Percentiles rank a stretch among this genome's conserved stretches.
Evolutionary conservation across 176 grass and related monocot species (phyloP).

Genomic region (Sorghum bicolor): DNA sequence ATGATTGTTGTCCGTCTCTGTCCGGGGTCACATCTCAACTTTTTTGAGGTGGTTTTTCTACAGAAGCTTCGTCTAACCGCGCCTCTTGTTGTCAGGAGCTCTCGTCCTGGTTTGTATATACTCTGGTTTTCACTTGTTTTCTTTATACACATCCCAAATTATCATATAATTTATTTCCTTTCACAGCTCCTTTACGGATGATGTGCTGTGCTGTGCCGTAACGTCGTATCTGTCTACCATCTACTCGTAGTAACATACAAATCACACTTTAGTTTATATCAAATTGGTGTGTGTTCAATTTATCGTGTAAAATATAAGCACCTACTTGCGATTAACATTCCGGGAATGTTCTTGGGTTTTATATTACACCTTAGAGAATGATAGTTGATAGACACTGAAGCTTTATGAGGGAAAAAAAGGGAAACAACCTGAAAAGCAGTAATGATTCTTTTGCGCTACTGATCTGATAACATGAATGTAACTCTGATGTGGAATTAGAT

Average conservation of each 20-base stretch:
- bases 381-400: conserved; percentile 6
- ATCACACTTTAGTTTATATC: not conserved
- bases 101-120: not conserved
- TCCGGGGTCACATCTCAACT: conserved; percentile 13
- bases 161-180: conserved; percentile 2
- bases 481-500: not conserved
- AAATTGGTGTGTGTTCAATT: not conserved
- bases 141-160: not conserved
- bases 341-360: not conserved
- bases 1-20: conserved; percentile 7
- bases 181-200: not conserved
- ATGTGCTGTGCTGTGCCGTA: not conserved
- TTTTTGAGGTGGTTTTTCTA: conserved; percentile 8
- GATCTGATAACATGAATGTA: not conserved
- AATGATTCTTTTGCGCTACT: not conserved
- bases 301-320: not conserved
- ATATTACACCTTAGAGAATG: not conserved
- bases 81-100: not conserved
- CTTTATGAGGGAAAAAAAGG: not conserved
- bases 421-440: not conserved
- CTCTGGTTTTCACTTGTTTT: not conserved
- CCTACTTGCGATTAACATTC: not conserved
- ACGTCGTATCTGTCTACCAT: not conserved
- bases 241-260: not conserved
- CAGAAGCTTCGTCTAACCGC: conserved; percentile 2